A percentile compares a stretch with the other conserved stretches of the same genome.
Conservation (phyloP, 805 yeast species). For the Alloascoidea hylecoeti region DNA sequence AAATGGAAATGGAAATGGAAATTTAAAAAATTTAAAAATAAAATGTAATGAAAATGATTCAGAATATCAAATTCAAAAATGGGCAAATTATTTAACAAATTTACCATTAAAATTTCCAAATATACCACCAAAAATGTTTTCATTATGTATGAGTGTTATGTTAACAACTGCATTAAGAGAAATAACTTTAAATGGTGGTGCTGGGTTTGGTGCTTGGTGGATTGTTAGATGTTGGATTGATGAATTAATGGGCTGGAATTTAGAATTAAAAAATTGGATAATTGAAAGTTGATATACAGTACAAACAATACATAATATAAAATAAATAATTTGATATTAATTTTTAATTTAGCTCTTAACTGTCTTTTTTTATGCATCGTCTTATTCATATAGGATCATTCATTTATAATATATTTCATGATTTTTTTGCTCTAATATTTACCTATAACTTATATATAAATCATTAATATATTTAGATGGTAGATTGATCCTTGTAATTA, state of each 20-base stretch:
- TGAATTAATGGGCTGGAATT: constrained; percentile 55
- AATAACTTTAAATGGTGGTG: constrained; percentile 40
- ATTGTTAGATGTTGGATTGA: constrained; percentile 61
- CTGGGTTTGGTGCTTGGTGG: constrained; percentile 67
- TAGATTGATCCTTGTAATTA: too few species aligned
- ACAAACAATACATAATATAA: too few species aligned
- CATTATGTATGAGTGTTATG: constrained; percentile 36
- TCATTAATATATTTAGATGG: too few species aligned
- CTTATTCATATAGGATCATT: too few species aligned
- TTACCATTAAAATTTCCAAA: constrained; percentile 33
- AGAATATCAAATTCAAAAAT: constrained; percentile 15
- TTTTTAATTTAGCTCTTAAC: too few species aligned
- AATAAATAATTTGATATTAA: too few species aligned
- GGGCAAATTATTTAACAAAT: constrained; percentile 23
- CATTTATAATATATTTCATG: too few species aligned
- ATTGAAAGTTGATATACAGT: too few species aligned
- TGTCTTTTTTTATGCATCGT: too few species aligned
- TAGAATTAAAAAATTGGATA: constrained; percentile 23
- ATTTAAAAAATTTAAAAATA: neutral
- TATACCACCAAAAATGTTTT: constrained; percentile 40
- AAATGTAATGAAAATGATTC: constrained; percentile 2
- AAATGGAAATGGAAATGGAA: constrained; percentile 3
- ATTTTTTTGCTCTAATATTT: too few species aligned
- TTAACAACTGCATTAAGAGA: constrained; percentile 49
- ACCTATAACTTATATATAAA: too few species aligned